Percentiles rank a stretch among this genome's conserved stretches.
Conservation (phyloP, 2,329 filamentous ascomycete genomes). For the Cercospora citrullina region DNA sequence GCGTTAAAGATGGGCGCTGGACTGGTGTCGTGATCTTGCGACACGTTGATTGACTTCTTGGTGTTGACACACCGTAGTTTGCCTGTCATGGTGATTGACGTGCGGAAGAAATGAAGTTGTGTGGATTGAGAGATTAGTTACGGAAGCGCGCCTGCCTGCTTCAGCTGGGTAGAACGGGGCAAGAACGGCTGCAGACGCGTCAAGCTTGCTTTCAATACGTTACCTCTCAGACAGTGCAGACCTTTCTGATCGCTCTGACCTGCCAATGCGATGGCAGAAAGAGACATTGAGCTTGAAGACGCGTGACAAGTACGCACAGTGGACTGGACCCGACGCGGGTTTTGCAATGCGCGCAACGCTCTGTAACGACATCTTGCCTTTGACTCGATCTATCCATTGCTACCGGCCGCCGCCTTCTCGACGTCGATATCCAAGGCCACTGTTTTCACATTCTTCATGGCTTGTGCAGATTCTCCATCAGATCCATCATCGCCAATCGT, state of each 20-base stretch:
- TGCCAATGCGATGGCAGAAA: neutral
- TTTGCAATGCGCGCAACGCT: neutral
- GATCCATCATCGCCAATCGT: slow-evolving; percentile 44
- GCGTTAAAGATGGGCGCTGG: neutral
- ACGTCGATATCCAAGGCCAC: slow-evolving; percentile 5
- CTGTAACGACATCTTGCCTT: neutral
- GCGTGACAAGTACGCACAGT: neutral
- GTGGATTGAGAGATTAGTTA: neutral
- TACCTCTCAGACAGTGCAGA: neutral
- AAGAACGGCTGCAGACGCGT: neutral
- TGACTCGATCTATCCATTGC: slow-evolving; percentile 2
- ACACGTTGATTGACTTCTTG: slow-evolving; percentile 28
- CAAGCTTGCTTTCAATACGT: neutral
- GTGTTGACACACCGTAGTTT: slow-evolving; percentile 19
- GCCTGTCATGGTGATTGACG: slow-evolving; percentile 17
- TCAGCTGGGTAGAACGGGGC: neutral
- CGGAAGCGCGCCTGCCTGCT: neutral
- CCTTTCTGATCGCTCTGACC: neutral
- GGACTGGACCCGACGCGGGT: neutral
- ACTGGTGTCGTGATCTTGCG: slow-evolving; percentile 19
- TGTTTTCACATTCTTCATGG: neutral
- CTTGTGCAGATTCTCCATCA: neutral
- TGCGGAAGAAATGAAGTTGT: neutral
- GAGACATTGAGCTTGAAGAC: neutral
- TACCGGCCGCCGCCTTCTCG: slow-evolving; percentile 8